A percentile compares a stretch with the other conserved stretches of the same genome.
Conservation (phyloP, 345 rosid species). For the Eucalyptus sp. region DNA sequence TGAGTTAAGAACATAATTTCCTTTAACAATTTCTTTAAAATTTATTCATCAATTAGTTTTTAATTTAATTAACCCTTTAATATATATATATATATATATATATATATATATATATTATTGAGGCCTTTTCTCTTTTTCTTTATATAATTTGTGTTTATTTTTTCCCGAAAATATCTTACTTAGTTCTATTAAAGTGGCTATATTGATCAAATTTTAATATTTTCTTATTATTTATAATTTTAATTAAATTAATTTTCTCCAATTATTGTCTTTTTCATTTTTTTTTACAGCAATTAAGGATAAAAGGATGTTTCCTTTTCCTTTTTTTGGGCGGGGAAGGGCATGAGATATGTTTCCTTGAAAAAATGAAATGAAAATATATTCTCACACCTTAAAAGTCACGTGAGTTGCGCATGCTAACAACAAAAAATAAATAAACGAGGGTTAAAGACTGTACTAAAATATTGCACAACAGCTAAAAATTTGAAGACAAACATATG, state of each 20-base stretch:
- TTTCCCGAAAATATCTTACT: background rate
- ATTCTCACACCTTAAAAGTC: background rate
- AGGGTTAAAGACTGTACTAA: rapidly evolving
- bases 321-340: too few relatives aligned
- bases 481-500: background rate
- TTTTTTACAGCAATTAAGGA: background rate
- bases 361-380: background rate
- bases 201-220: background rate
- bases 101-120: too few relatives aligned
- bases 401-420: background rate
- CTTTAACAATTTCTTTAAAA: background rate
- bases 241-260: background rate
- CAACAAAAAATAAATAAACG: background rate
- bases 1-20: background rate
- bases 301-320: background rate
- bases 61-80: background rate
- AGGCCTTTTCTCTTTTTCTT: background rate
- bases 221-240: background rate
- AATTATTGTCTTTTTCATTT: background rate
- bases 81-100: background rate
- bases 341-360: background rate
- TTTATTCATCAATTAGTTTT: background rate
- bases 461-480: rapidly evolving
- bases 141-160: background rate
- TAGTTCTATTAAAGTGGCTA: background rate